Conservation (phyloP, 1,139 yeast species). For the Yamadazyma buinensis region DNA sequence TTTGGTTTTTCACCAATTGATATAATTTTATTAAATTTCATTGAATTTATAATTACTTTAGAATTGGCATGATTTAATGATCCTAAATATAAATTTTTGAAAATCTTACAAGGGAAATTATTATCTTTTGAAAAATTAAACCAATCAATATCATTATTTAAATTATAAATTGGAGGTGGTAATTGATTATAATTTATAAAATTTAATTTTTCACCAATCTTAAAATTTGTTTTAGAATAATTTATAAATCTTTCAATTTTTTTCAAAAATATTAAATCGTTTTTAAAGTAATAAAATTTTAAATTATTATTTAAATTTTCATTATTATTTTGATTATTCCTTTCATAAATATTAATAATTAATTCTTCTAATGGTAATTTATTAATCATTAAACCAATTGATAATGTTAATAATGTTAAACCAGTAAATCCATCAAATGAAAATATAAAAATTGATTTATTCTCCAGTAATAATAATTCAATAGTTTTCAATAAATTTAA, state of each 20-base stretch:
- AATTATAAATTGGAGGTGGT: not conserved
- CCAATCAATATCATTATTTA: constrained; percentile 27
- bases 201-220: constrained; percentile 5
- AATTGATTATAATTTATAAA: constrained; percentile 13
- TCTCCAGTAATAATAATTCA: constrained; percentile 18
- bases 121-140: constrained; percentile 29
- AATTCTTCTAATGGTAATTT: constrained; percentile 21
- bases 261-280: constrained; percentile 30
- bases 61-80: constrained; percentile 36
- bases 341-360: constrained; percentile 14
- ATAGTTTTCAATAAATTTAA: constrained; percentile 32
- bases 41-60: constrained; percentile 22
- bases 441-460: constrained; percentile 28
- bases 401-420: constrained; percentile 27
- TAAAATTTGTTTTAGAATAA: constrained; percentile 3
- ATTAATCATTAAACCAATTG: constrained; percentile 21
- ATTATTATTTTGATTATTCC: too few relatives aligned
- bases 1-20: constrained; percentile 37
- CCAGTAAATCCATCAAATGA: constrained; percentile 44
- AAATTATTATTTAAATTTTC: constrained; percentile 14
- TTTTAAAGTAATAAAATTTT: constrained; percentile 30
- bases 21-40: constrained; percentile 24
- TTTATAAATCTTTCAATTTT: constrained; percentile 28
- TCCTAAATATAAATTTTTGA: constrained; percentile 31
- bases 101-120: constrained; percentile 35